Percentiles rank a stretch among this genome's conserved stretches.
Evolutionary conservation across 164 flowering plant genomes (phyloP).

Genomic region (Nymphaea colorata): DNA sequence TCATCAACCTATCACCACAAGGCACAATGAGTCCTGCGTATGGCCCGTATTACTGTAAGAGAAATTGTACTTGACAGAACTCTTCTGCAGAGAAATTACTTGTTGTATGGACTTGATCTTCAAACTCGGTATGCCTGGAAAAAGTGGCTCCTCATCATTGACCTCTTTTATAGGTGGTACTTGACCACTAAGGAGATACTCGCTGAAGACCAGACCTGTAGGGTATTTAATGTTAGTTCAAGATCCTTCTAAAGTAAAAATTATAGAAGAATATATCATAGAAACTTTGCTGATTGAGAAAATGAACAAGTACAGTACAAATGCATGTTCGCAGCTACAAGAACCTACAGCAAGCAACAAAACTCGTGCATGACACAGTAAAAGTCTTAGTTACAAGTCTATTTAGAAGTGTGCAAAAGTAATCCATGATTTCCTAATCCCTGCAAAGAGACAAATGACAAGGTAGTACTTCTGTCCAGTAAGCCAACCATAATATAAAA

Average conservation of each 20-base stretch:
- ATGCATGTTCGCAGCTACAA: too few species aligned
- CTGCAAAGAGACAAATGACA: too few species aligned
- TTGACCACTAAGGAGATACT: constrained; percentile 87
- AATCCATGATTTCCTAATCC: too few species aligned
- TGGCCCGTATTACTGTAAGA: background rate
- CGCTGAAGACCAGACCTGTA: constrained; percentile 88
- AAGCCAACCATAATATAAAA: too few species aligned
- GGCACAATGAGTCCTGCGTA: background rate
- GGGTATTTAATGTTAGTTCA: background rate
- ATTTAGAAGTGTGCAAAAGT: too few species aligned
- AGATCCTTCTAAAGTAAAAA: background rate
- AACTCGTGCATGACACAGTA: too few species aligned
- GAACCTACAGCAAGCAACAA: too few species aligned
- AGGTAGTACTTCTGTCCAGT: too few species aligned
- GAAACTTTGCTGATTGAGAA: too few species aligned
- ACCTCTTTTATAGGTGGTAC: constrained; percentile 84
- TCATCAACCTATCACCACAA: background rate
- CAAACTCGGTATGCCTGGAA: constrained; percentile 45
- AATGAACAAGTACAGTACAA: too few species aligned
- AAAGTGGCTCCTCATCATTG: constrained; percentile 88
- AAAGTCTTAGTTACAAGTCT: too few species aligned
- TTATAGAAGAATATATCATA: background rate
- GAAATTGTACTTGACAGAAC: background rate
- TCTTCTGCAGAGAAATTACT: constrained; percentile 22
- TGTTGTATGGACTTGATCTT: constrained; percentile 19